These are phyloP conservation scores for Saccharomycopsis fibuligera DNA, from an alignment of 805 yeast genomes.

Conservation along the genomic window DNA sequence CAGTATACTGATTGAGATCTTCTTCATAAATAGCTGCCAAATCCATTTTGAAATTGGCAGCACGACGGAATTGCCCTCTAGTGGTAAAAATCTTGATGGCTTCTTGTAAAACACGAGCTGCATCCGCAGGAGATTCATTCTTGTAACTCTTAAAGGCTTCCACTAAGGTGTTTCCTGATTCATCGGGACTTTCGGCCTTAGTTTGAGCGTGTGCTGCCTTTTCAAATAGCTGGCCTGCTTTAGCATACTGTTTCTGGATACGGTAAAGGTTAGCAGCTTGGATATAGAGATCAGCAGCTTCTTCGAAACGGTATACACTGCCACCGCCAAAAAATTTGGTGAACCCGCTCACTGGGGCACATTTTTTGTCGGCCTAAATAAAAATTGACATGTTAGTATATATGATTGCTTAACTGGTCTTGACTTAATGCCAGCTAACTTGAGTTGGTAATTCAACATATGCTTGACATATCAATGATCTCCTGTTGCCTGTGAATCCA, in stretches of 20 bases:
- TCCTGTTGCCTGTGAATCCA: too few species aligned
- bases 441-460: too few species aligned
- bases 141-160: slow-evolving; percentile 89
- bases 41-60: slow-evolving; percentile 87
- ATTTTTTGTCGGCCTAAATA: slow-evolving; percentile 62
- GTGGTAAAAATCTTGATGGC: slow-evolving; percentile 82
- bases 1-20: slow-evolving; percentile 55
- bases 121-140: slow-evolving; percentile 64
- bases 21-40: slow-evolving; percentile 81
- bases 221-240: slow-evolving; percentile 80
- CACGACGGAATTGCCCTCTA: slow-evolving; percentile 93
- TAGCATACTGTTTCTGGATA: slow-evolving; percentile 59
- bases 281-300: slow-evolving; percentile 82
- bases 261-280: slow-evolving; percentile 93
- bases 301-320: slow-evolving; percentile 64
- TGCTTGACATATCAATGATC: too few species aligned
- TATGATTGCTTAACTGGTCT: too few species aligned
- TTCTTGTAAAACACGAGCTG: slow-evolving; percentile 66
- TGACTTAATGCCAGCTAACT: too few species aligned
- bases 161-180: slow-evolving; percentile 81
- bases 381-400: background rate
- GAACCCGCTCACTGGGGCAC: slow-evolving; percentile 64
- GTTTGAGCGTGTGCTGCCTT: slow-evolving; percentile 79
- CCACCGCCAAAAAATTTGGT: slow-evolving; percentile 63
- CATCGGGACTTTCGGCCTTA: slow-evolving; percentile 73